These are phyloP conservation scores for Cynanchum wilfordii DNA, from an alignment of 257 asterid species.

Conservation along the genomic window DNA sequence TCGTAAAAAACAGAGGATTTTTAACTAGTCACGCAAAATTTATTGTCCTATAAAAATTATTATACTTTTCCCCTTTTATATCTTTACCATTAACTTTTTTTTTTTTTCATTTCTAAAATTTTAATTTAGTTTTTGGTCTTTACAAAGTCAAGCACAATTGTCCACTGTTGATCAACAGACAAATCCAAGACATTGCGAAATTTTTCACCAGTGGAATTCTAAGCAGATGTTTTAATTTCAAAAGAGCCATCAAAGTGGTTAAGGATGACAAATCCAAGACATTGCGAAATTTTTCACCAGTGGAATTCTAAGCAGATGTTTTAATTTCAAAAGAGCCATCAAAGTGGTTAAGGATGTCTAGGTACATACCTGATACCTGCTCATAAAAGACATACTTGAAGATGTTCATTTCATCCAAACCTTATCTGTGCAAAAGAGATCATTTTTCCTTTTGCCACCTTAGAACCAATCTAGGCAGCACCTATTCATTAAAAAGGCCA, in stretches of 20 bases:
- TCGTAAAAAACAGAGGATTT: background rate
- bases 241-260: background rate
- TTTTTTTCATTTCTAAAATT: too few relatives aligned
- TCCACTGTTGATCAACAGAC: background rate
- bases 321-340: background rate
- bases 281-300: background rate
- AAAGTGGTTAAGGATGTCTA: background rate
- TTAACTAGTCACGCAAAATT: too few relatives aligned
- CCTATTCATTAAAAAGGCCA: background rate
- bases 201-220: background rate
- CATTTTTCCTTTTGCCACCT: background rate
- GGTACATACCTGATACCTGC: constrained; percentile 1
- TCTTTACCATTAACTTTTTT: too few relatives aligned
- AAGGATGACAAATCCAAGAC: constrained; percentile 6
- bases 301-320: background rate
- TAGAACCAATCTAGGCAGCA: constrained; percentile 8
- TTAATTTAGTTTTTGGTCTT: background rate
- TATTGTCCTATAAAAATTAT: too few relatives aligned
- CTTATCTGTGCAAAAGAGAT: background rate
- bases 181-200: background rate
- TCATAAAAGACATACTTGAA: background rate
- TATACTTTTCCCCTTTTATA: too few relatives aligned
- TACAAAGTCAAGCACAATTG: background rate
- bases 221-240: background rate
- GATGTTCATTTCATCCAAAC: background rate